These are phyloP conservation scores for Filobasidium wieringae DNA, from an alignment of 768 basidiomycete genomes.

Conservation along the genomic window DNA sequence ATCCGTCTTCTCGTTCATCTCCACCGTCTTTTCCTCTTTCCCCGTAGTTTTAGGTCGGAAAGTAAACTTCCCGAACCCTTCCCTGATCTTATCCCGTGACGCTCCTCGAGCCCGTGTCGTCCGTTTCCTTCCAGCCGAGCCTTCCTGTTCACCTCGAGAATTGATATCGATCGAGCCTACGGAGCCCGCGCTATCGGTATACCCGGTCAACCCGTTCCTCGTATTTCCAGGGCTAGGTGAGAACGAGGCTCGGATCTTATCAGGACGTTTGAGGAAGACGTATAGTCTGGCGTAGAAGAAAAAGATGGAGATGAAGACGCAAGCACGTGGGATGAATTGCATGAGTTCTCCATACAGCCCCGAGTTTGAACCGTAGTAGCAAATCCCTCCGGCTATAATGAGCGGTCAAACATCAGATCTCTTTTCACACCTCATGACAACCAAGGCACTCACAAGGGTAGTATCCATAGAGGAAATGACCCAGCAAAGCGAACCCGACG, in stretches of 20 bases:
- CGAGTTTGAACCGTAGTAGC: slow-evolving; percentile 31
- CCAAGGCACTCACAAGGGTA: slow-evolving; percentile 21
- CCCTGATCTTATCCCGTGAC: neutral
- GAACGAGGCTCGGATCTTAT: slow-evolving; percentile 33
- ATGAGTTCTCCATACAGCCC: slow-evolving; percentile 37
- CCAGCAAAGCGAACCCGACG: slow-evolving; percentile 22
- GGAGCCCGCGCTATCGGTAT: neutral
- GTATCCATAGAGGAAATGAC: slow-evolving; percentile 28
- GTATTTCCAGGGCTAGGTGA: slow-evolving; percentile 6
- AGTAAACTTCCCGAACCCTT: neutral
- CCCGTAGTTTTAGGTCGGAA: neutral
- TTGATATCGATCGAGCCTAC: neutral
- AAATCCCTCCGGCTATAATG: slow-evolving; percentile 26
- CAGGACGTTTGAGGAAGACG: slow-evolving; percentile 40
- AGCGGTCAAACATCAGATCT: neutral
- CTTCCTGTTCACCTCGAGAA: neutral
- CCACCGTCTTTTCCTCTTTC: neutral
- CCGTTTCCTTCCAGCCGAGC: neutral
- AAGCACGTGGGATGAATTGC: slow-evolving; percentile 37
- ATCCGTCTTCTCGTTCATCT: neutral
- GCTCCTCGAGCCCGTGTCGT: neutral
- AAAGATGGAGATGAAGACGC: slow-evolving; percentile 33
- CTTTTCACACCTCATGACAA: neutral
- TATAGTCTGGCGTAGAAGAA: slow-evolving; percentile 36
- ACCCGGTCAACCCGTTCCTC: neutral